Evolutionary conservation across 2,329 filamentous ascomycete genomes (phyloP).

Genomic region (Claviceps citrina): DNA sequence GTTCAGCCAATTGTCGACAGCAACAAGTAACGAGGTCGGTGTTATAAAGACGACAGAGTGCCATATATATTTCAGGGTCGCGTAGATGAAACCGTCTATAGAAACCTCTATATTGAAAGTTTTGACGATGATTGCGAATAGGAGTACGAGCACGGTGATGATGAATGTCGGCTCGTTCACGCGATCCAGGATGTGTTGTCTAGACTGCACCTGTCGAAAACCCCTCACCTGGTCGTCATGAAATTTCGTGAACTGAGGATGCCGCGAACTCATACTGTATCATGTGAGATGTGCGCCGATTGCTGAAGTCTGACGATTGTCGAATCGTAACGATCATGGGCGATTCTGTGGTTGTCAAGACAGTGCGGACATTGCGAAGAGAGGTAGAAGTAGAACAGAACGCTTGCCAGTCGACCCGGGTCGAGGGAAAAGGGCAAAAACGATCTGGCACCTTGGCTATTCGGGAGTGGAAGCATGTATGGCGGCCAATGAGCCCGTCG

Average conservation of each 20-base stretch:
- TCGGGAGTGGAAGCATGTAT: not conserved
- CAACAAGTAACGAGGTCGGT: conserved; percentile 41
- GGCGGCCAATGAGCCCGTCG: too few species aligned
- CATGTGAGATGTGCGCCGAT: conserved; percentile 6
- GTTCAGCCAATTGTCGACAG: conserved; percentile 39
- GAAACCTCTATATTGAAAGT: conserved; percentile 19
- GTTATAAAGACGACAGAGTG: conserved; percentile 40
- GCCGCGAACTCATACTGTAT: conserved; percentile 21
- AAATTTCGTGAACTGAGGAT: conserved; percentile 18
- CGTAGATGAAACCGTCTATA: conserved; percentile 13
- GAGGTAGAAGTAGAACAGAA: not conserved
- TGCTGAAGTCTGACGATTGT: conserved; percentile 7
- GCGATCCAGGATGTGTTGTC: conserved; percentile 16
- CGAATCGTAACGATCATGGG: conserved; percentile 5
- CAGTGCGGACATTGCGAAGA: conserved; percentile 10
- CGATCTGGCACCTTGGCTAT: not conserved
- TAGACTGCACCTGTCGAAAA: conserved; percentile 16
- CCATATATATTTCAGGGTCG: conserved; percentile 37
- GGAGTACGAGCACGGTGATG: conserved; percentile 19
- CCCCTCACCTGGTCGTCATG: conserved; percentile 22
- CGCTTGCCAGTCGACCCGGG: not conserved
- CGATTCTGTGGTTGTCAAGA: conserved; percentile 5
- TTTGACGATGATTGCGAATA: conserved; percentile 20
- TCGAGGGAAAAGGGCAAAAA: not conserved
- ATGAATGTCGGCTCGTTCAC: conserved; percentile 21